Conservation (phyloP, 2,329 filamentous ascomycete genomes). For the Pseudocercospora macadamiae region DNA sequence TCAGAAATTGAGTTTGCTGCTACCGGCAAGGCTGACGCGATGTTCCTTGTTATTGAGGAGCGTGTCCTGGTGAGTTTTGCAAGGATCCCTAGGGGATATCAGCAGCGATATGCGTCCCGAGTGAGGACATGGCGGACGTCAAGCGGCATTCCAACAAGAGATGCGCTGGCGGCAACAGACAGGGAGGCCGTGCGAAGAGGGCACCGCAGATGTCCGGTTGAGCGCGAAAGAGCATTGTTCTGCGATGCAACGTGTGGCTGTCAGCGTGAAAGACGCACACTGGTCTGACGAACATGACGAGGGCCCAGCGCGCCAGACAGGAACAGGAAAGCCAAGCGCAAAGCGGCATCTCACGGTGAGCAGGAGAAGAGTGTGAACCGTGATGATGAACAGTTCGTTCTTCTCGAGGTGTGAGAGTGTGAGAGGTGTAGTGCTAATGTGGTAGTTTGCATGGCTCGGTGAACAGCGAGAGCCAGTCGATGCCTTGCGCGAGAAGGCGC, state of each 20-base stretch:
- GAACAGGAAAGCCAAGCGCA: not conserved
- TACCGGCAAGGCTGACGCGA: slow-evolving; percentile 18
- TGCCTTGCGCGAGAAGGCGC: not conserved
- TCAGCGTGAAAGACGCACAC: not conserved
- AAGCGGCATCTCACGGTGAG: not conserved
- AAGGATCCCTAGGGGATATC: not conserved
- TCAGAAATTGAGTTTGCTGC: slow-evolving; percentile 16
- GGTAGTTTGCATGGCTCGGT: slow-evolving; percentile 16
- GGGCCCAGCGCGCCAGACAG: not conserved
- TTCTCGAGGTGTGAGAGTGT: slow-evolving; percentile 2
- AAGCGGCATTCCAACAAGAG: too few species aligned
- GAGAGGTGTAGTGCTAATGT: slow-evolving; percentile 9
- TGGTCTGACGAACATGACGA: not conserved
- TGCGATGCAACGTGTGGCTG: not conserved
- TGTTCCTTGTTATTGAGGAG: slow-evolving; percentile 13
- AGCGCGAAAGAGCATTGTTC: not conserved
- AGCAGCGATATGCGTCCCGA: not conserved
- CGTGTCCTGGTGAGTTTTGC: not conserved
- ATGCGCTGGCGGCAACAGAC: too few species aligned
- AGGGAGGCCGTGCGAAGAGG: not conserved
- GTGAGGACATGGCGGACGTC: not conserved
- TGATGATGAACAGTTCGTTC: too few species aligned
- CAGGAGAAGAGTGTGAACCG: not conserved
- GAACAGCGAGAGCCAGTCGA: slow-evolving; percentile 14
- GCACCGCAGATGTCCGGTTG: not conserved